Percentiles rank a stretch among this genome's conserved stretches.
Evolutionary conservation across 768 basidiomycete genomes (phyloP).

Genomic region (Gyrodon lividus): DNA sequence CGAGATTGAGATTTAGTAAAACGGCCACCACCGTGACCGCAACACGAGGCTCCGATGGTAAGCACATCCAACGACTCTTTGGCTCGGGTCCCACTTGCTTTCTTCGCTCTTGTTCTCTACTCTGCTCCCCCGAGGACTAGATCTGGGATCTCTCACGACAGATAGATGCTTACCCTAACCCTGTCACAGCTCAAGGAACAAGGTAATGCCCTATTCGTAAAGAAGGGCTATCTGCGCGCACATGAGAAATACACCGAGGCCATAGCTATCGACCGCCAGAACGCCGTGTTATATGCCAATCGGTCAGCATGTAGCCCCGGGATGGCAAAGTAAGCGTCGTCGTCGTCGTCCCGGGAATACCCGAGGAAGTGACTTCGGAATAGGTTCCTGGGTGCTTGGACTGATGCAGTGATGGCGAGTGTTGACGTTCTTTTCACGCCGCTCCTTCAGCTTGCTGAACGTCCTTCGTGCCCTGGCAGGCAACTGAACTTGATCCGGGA

Average conservation of each 20-base stretch:
- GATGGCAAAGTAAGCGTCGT: slow-evolving; percentile 32
- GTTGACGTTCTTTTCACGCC: no score
- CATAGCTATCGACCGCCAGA: slow-evolving; percentile 37
- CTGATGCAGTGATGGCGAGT: slow-evolving; percentile 2
- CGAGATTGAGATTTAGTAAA: no score
- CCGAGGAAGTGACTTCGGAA: not conserved
- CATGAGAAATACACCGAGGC: slow-evolving; percentile 42
- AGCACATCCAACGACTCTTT: no score
- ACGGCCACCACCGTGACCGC: no score
- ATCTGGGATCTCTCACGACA: not conserved
- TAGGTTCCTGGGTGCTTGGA: slow-evolving; percentile 5
- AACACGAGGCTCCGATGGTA: no score
- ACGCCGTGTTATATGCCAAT: slow-evolving; percentile 45
- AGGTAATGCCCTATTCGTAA: slow-evolving; percentile 40
- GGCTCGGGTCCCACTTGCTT: no score
- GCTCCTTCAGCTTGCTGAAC: not conserved
- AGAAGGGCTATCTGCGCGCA: slow-evolving; percentile 35
- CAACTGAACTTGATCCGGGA: slow-evolving; percentile 38
- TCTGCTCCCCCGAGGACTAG: not conserved
- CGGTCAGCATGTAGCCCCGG: slow-evolving; percentile 41
- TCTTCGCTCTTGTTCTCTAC: not conserved
- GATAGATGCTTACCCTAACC: not conserved
- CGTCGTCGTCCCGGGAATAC: not conserved
- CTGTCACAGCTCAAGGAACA: slow-evolving; percentile 34
- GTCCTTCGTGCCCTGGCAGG: slow-evolving; percentile 19